Percentiles rank a stretch among this genome's conserved stretches.
These are phyloP conservation scores for Mucor irregularis DNA, from an alignment of 371 early-diverging fungal genomes.

Conservation along the genomic window DNA sequence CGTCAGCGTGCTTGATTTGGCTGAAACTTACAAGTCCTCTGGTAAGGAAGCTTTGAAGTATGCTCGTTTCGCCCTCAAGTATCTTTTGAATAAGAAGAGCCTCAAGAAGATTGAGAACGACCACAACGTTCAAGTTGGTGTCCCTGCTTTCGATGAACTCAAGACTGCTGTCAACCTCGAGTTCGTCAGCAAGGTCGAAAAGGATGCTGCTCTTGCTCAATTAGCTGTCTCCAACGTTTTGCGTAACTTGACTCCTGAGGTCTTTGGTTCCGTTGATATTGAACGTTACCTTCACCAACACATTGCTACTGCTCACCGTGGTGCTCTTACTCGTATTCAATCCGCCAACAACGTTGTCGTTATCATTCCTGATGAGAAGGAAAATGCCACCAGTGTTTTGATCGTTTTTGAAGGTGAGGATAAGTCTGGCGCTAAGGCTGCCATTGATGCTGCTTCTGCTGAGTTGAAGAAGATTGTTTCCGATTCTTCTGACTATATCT, in stretches of 20 bases:
- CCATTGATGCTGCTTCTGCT: slow-evolving; percentile 62
- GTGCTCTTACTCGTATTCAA: slow-evolving; percentile 71
- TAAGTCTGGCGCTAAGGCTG: slow-evolving; percentile 54
- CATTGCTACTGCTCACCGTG: slow-evolving; percentile 80
- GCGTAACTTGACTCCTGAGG: slow-evolving; percentile 49
- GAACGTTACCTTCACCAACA: slow-evolving; percentile 80
- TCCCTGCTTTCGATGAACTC: slow-evolving; percentile 36
- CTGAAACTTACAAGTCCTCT: slow-evolving; percentile 45
- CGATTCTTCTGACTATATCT: slow-evolving; percentile 71
- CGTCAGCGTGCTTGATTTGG: slow-evolving; percentile 55
- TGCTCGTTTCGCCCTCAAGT: slow-evolving; percentile 62
- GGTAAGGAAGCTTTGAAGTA: slow-evolving; percentile 52
- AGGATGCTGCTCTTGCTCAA: slow-evolving; percentile 58
- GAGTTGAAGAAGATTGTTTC: slow-evolving; percentile 66
- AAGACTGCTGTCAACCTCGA: slow-evolving; percentile 51
- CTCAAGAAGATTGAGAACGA: slow-evolving; percentile 69
- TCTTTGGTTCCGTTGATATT: slow-evolving; percentile 73
- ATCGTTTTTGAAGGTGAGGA: slow-evolving; percentile 73
- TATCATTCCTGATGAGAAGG: slow-evolving; percentile 69
- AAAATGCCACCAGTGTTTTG: slow-evolving; percentile 63
- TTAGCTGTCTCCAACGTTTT: slow-evolving; percentile 33
- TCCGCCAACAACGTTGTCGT: slow-evolving; percentile 67
- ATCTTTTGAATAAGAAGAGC: slow-evolving; percentile 57
- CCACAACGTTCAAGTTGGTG: slow-evolving; percentile 58
- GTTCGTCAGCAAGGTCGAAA: slow-evolving; percentile 62